Evolutionary conservation across 2,329 filamentous ascomycete species (phyloP).

Genomic region (Ceratocystis huliohia): DNA sequence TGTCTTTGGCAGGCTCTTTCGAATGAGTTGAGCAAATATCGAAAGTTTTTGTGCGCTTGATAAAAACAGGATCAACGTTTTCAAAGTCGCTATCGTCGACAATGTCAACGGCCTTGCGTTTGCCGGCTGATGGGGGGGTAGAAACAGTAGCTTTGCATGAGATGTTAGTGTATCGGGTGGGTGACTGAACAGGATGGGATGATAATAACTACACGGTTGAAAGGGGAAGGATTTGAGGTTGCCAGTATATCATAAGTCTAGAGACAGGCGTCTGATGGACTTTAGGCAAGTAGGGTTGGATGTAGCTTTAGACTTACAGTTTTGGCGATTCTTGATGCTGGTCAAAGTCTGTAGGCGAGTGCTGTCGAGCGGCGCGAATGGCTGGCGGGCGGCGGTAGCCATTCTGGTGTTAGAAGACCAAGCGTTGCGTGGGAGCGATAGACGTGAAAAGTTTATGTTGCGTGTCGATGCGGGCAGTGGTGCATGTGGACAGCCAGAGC

Average conservation of each 20-base stretch:
- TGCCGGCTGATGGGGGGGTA: slow-evolving; percentile 32
- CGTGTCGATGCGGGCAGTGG: not conserved
- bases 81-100: slow-evolving; percentile 42
- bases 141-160: slow-evolving; percentile 3
- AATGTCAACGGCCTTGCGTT: slow-evolving; percentile 45
- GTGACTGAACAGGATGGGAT: slow-evolving; percentile 27
- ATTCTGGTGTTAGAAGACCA: slow-evolving; percentile 29
- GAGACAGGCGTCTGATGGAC: not conserved
- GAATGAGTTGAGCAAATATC: slow-evolving; percentile 26
- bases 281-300: not conserved
- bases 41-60: slow-evolving; percentile 46
- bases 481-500: not conserved
- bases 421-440: not conserved
- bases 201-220: not conserved
- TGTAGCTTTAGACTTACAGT: slow-evolving; percentile 40
- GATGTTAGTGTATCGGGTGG: slow-evolving; percentile 11
- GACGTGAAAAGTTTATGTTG: not conserved
- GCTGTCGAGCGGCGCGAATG: slow-evolving; percentile 60
- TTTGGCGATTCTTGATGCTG: slow-evolving; percentile 67
- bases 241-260: slow-evolving; percentile 1
- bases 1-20: slow-evolving; percentile 32
- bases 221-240: not conserved
- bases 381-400: slow-evolving; percentile 51
- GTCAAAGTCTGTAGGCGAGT: slow-evolving; percentile 58
- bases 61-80: slow-evolving; percentile 48